Evolutionary conservation across 2,329 filamentous ascomycete species (phyloP), one percentile per base, ranked within the genome.

Genomic region (Periconia sp.): DNA sequence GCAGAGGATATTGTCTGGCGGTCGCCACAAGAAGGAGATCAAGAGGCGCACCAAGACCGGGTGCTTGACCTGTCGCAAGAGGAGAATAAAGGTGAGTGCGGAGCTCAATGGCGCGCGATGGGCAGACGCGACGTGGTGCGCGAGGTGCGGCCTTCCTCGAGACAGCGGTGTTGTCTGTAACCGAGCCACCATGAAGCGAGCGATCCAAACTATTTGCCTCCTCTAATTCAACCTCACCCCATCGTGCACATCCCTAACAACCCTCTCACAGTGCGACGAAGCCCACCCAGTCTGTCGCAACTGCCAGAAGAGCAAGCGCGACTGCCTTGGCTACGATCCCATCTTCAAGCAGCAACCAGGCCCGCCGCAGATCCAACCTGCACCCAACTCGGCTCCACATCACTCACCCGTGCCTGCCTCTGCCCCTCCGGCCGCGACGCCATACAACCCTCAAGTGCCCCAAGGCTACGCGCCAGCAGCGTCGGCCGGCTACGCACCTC

Each of bases 231-330:
- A 67, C 63, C 56, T 64, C 63, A 55, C 46, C 40, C 41, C 34
- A 40, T 54, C 45, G 17, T 33, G 44, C 43, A 44, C 46, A 40
- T 46, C 31, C 46, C 63, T 69, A 48, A 69, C 58, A 48, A 50
- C 28, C 51, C 31, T 30, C 32, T 21, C 48, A 56, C 69, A 96
- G 94, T 99, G 94, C 75, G 94, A 97, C 82, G 94, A 99, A 78
- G 85, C 84, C 48, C 91, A 96, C 71, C 94, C 94, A 16, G 85
- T 87, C 47, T 99, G 94, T 78, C 86, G 90, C 74, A 90, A 94
- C 66, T 94, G 89, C 74, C 86, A 87, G 65, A 94, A 94, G 71
- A 91, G 87, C 57, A 94, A 92, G 73, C 88, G 89, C 63, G 88
- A 92, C 61, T 94, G 89, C 65, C 69, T 91, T 35, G 89, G 89